Evolutionary conservation across 768 basidiomycete species (phyloP), one percentile per base, ranked within the genome.

Genomic region (Termitomyces sp.): DNA sequence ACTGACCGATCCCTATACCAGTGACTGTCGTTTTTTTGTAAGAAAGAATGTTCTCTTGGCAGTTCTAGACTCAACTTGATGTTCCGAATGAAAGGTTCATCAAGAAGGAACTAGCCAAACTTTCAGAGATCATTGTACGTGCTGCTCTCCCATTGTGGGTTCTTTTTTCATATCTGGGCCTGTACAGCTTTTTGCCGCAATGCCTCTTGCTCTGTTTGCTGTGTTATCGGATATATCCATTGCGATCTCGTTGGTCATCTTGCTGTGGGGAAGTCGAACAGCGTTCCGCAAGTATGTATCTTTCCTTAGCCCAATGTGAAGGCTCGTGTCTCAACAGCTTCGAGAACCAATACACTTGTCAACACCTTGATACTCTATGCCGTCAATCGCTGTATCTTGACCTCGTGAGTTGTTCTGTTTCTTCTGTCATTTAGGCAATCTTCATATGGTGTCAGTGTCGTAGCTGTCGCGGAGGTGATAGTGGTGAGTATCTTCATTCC

Each of bases 361-460:
- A 74, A 74, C 16, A 71, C 66, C 2, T 65, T 81, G 26, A 81
- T 80, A 5, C 64, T 81, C 26, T 81, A 77, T 59, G 76, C 79
- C 5, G 76, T 81, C 60, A 80, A 80, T 58, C 78, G 79, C 5
- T 80, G 78, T 55, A 58, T 81, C 13, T 63, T 81, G 40, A 80
- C 79, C 32, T 76, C 76, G 78, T 80, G 59, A 54, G 77, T 68
- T 3, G 1, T 18, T 40, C 53, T 40, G 1, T 36, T 45, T 18
- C 4, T 10, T 7, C 16, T 44, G 7, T 26, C 10, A 40, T 49
- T 7, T 1, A 18, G 9, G 18, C 20, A 28, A 54, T 5, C 52
- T 32, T 43, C 47, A 16, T 18, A 8, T 43, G 44, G 22, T 11
- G 9, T 2, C 35, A 57, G 74, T 18, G 66, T 71, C 20, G 71